A percentile compares a stretch with the other conserved stretches of the same genome.
phyloP scores from a whole-genome alignment of 805 yeast genomes.

The Lipomyces yamanashiensis region DNA sequence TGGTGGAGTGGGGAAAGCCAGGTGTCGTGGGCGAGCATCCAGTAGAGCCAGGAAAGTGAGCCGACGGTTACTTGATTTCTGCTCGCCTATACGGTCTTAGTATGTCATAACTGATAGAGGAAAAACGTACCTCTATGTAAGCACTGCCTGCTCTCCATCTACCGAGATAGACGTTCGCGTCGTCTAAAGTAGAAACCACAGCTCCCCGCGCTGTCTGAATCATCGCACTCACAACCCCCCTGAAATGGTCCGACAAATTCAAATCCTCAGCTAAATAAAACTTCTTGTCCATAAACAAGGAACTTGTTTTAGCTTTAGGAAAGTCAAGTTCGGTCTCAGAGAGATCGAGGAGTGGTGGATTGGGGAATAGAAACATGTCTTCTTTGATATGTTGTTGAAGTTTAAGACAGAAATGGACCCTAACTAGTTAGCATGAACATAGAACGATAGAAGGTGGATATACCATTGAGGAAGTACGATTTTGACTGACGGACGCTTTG shows the following conservation, averaged over 20 bases:
- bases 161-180: constrained; percentile 65
- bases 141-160: constrained; percentile 62
- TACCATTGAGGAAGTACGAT: constrained; percentile 69
- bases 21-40: constrained; percentile 59
- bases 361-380: constrained; percentile 56
- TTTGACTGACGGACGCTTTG: constrained; percentile 38
- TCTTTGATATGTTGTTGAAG: constrained; percentile 58
- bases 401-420: constrained; percentile 76
- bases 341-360: constrained; percentile 37
- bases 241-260: constrained; percentile 55
- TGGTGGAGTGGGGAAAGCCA: constrained; percentile 62
- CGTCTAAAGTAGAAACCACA: constrained; percentile 52
- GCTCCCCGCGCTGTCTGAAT: constrained; percentile 47
- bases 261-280: constrained; percentile 40
- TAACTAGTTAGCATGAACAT: not conserved
- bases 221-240: constrained; percentile 62
- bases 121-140: constrained; percentile 45
- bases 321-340: not conserved
- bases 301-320: constrained; percentile 5
- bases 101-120: not conserved
- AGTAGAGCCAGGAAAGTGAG: constrained; percentile 75
- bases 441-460: not conserved
- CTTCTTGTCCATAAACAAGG: not conserved
- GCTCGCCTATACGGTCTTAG: constrained; percentile 46
- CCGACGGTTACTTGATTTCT: constrained; percentile 56